phyloP scores from a whole-genome alignment of 192 early-diverging fungal species.

The Umbelopsis sp. region DNA sequence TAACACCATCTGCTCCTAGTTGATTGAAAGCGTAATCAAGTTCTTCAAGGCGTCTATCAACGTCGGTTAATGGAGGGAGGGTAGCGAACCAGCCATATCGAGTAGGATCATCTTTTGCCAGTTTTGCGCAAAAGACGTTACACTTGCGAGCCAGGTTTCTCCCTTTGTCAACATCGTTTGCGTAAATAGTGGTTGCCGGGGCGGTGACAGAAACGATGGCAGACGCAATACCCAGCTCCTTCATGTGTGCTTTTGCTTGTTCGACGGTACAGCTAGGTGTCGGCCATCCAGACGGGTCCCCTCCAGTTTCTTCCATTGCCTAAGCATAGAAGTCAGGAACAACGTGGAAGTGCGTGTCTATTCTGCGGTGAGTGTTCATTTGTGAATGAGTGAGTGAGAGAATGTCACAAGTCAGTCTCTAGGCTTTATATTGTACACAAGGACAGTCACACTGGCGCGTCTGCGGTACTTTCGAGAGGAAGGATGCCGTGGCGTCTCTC shows the following conservation, averaged over 20 bases:
- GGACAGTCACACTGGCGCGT: too few species aligned
- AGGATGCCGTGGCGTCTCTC: too few species aligned
- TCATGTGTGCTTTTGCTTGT: conserved; percentile 2
- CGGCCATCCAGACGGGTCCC: background rate
- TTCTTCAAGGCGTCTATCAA: background rate
- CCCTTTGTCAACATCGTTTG: background rate
- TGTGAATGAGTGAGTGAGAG: too few species aligned
- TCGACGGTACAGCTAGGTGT: background rate
- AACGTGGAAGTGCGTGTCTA: too few species aligned
- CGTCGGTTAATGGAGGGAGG: background rate
- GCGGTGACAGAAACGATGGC: background rate
- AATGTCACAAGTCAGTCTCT: too few species aligned
- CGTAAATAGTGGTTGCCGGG: background rate
- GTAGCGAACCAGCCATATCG: conserved; percentile 3
- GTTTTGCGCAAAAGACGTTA: background rate
- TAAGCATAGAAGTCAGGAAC: conserved; percentile 1
- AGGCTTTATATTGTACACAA: too few species aligned
- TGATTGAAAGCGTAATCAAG: background rate
- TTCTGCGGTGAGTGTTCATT: too few species aligned
- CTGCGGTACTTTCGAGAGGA: too few species aligned
- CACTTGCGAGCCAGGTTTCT: background rate
- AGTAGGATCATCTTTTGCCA: background rate
- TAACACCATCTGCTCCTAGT: background rate
- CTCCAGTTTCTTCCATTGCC: background rate
- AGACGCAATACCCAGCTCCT: background rate